These are phyloP conservation scores for Amanita fuliginea DNA, from an alignment of 768 basidiomycete genomes.

Conservation along the genomic window DNA sequence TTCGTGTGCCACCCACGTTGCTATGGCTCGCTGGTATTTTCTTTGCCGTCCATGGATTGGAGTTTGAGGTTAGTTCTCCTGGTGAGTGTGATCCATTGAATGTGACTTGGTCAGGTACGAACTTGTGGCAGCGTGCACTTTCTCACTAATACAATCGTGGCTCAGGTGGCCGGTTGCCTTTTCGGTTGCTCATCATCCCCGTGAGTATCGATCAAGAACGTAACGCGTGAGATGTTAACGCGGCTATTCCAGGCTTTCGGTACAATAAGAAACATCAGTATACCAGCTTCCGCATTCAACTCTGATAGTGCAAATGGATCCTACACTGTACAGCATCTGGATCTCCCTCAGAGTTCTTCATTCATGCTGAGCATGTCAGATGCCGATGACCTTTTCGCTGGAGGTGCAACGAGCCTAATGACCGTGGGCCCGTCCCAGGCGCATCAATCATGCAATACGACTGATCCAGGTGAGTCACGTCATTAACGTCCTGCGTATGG, in stretches of 20 bases:
- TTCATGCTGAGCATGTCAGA: slow-evolving; percentile 18
- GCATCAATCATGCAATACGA: slow-evolving; percentile 13
- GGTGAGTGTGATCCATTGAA: slow-evolving; percentile 16
- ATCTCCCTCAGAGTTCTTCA: slow-evolving; percentile 5
- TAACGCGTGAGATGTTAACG: slow-evolving; percentile 10
- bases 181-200: slow-evolving; percentile 15
- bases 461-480: slow-evolving; percentile 12
- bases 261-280: slow-evolving; percentile 15
- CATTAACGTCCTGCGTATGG: background rate
- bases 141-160: background rate
- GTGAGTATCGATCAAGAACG: slow-evolving; percentile 10
- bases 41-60: background rate
- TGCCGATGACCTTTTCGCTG: slow-evolving; percentile 15
- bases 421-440: slow-evolving; percentile 13
- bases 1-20: background rate
- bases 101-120: slow-evolving; percentile 17
- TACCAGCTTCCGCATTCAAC: slow-evolving; percentile 13
- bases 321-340: slow-evolving; percentile 10
- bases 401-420: slow-evolving; percentile 13
- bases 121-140: background rate
- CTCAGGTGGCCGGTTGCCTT: slow-evolving; percentile 18
- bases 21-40: background rate
- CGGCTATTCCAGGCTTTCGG: slow-evolving; percentile 25
- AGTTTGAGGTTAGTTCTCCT: slow-evolving; percentile 12
- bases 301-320: slow-evolving; percentile 8